phyloP scores from a whole-genome alignment of 306 rosid genomes.

The Gillenia trifoliata region DNA sequence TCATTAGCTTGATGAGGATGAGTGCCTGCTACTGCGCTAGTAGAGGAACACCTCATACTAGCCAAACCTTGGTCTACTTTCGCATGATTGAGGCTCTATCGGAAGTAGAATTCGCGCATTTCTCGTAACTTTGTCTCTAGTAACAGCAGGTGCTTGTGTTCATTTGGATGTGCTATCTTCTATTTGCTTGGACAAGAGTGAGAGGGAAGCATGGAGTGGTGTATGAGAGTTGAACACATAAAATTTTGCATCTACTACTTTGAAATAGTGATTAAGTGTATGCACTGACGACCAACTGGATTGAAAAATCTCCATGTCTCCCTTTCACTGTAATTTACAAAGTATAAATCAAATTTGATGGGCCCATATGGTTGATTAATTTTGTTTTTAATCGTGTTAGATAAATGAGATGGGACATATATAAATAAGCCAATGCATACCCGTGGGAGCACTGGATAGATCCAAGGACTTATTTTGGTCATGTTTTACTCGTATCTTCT shows the following conservation, averaged over 20 bases:
- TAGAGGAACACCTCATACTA: too few relatives aligned
- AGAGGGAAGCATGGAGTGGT: not conserved
- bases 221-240: not conserved
- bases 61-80: too few relatives aligned
- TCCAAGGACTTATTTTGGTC: conserved; percentile 25
- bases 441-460: conserved; percentile 23
- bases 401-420: not conserved
- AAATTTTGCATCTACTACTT: not conserved
- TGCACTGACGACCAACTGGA: too few relatives aligned
- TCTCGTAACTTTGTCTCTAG: not conserved
- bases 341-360: not conserved
- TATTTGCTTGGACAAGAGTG: not conserved
- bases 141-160: not conserved
- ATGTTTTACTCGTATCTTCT: conserved; percentile 41
- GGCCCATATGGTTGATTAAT: not conserved
- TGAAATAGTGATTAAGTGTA: too few relatives aligned
- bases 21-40: too few relatives aligned
- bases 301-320: not conserved
- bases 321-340: conserved; percentile 14
- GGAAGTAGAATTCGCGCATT: not conserved
- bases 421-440: conserved; percentile 16
- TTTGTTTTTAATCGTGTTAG: conserved; percentile 2
- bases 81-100: not conserved
- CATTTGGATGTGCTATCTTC: not conserved
- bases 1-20: too few relatives aligned